A percentile compares a stretch with the other conserved stretches of the same genome.
Conservation (phyloP, 2,329 filamentous ascomycete genomes). For the Fusarium sambucinum region DNA sequence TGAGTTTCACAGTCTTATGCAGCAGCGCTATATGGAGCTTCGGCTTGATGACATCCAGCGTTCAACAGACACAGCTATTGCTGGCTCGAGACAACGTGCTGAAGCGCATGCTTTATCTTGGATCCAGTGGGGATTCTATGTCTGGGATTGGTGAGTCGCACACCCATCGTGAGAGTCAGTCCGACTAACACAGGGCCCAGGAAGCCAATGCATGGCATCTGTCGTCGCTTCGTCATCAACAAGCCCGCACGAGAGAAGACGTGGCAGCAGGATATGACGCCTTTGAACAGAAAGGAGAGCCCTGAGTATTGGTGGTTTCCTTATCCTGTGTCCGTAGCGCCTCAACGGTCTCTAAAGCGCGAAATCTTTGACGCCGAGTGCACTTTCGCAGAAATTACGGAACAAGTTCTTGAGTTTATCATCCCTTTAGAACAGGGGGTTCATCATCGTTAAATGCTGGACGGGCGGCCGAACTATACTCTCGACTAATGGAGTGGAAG, state of each 20-base stretch:
- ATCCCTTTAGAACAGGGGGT: conserved; percentile 19
- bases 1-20: conserved; percentile 27
- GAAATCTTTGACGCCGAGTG: conserved; percentile 35
- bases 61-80: conserved; percentile 22
- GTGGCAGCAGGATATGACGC: conserved; percentile 20
- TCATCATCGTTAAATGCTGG: neutral
- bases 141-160: conserved; percentile 30
- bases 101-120: conserved; percentile 33
- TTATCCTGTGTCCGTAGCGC: conserved; percentile 19
- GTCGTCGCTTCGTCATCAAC: conserved; percentile 16
- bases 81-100: conserved; percentile 23
- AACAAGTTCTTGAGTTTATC: conserved; percentile 28
- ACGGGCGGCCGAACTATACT: conserved; percentile 20
- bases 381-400: conserved; percentile 26
- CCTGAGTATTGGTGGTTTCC: conserved; percentile 35
- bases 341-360: conserved; percentile 17
- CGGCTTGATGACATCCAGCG: conserved; percentile 22
- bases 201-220: conserved; percentile 36
- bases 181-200: conserved; percentile 2
- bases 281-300: conserved; percentile 14
- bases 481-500: conserved; percentile 25
- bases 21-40: conserved; percentile 26
- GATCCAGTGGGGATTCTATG: conserved; percentile 38
- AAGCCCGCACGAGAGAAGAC: conserved; percentile 13
- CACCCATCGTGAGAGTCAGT: neutral